phyloP scores from a whole-genome alignment of 2,329 filamentous ascomycete genomes.

The Didymella pinodella region DNA sequence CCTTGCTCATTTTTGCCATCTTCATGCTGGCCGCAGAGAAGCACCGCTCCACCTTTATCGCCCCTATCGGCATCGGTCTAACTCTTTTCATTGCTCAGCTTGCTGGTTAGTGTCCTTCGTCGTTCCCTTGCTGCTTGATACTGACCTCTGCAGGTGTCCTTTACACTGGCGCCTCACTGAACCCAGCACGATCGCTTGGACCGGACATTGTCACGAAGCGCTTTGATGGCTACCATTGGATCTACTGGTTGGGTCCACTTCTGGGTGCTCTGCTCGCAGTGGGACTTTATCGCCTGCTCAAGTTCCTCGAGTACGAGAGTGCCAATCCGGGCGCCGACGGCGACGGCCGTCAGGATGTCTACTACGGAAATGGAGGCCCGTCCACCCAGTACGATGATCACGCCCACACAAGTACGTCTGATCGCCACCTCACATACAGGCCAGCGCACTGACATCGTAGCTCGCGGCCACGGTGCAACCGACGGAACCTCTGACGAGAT shows the following conservation, averaged over 20 bases:
- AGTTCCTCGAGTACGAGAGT: constrained; percentile 60
- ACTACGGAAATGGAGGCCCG: constrained; percentile 31
- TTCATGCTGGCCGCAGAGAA: constrained; percentile 56
- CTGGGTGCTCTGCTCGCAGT: constrained; percentile 57
- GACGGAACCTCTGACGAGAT: constrained; percentile 36
- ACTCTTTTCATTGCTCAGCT: constrained; percentile 58
- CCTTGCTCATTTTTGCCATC: constrained; percentile 60
- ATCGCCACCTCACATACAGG: constrained; percentile 2
- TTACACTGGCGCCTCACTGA: constrained; percentile 58
- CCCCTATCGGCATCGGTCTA: constrained; percentile 55
- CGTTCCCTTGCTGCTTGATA: neutral
- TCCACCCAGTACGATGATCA: constrained; percentile 9
- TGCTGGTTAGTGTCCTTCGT: constrained; percentile 40
- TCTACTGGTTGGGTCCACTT: constrained; percentile 60
- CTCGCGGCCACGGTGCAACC: constrained; percentile 35
- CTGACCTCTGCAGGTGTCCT: constrained; percentile 51
- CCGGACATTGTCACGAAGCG: constrained; percentile 54
- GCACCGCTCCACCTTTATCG: constrained; percentile 51
- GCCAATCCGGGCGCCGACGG: constrained; percentile 59
- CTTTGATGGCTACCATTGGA: constrained; percentile 59
- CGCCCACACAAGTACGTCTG: constrained; percentile 21
- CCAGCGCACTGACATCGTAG: constrained; percentile 23
- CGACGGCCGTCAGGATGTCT: constrained; percentile 51
- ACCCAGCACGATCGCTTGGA: constrained; percentile 60
- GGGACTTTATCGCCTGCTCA: constrained; percentile 59